These are phyloP conservation scores for Neurospora pannonica DNA, from an alignment of 495 filamentous ascomycete species.

Conservation along the genomic window DNA sequence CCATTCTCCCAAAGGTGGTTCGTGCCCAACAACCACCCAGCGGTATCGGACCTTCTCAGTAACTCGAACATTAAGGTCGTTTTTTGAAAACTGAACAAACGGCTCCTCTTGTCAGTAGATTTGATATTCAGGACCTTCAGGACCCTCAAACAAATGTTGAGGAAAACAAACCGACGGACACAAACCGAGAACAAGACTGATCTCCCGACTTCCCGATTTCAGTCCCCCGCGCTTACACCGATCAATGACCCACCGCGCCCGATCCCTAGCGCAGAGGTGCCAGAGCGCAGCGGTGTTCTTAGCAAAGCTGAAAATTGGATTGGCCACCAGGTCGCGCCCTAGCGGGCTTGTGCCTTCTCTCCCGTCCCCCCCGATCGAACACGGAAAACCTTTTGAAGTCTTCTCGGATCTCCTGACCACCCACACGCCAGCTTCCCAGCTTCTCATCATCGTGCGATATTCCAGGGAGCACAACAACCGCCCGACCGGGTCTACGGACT, in stretches of 20 bases:
- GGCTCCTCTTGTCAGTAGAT: background rate
- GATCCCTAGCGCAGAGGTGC: background rate
- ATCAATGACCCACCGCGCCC: background rate
- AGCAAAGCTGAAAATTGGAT: conserved; percentile 13
- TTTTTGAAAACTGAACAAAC: background rate
- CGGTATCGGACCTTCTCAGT: background rate
- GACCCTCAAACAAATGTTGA: background rate
- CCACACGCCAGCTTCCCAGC: background rate
- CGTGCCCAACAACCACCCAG: background rate
- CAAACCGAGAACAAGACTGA: background rate
- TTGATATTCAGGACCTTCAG: background rate
- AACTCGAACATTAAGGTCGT: background rate
- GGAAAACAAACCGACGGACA: background rate
- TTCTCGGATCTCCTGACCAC: background rate
- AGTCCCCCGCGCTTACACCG: background rate
- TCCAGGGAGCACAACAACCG: background rate
- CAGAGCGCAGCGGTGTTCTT: background rate
- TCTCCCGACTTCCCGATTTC: background rate
- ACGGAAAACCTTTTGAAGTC: background rate
- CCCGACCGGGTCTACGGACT: background rate
- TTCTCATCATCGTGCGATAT: background rate
- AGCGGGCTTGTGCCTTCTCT: background rate
- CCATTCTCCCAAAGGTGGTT: background rate
- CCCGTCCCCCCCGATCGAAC: background rate
- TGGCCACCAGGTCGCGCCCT: conserved; percentile 10